These are phyloP conservation scores for Colletotrichum abscissum DNA, from an alignment of 2,329 filamentous ascomycete genomes.

Conservation along the genomic window DNA sequence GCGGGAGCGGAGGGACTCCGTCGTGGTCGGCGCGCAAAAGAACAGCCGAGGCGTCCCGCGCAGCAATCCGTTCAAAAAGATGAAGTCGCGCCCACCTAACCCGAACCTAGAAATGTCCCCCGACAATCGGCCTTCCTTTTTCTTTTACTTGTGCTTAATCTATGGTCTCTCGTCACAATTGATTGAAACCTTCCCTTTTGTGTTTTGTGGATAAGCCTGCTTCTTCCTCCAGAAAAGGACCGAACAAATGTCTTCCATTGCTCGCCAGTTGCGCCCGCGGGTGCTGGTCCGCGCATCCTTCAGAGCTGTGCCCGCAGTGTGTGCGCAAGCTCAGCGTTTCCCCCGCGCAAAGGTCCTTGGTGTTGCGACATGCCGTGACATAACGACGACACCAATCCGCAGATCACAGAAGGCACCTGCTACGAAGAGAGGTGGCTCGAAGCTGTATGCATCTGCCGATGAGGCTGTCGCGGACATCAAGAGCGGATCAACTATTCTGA, in stretches of 20 bases:
- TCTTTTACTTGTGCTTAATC: not conserved
- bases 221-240: too few relatives aligned
- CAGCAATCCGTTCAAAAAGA: constrained; percentile 27
- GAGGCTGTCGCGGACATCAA: constrained; percentile 77
- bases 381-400: constrained; percentile 8
- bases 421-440: constrained; percentile 51
- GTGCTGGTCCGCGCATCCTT: constrained; percentile 24
- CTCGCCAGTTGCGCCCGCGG: constrained; percentile 30
- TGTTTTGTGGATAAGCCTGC: not conserved
- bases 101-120: constrained; percentile 18
- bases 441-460: constrained; percentile 67
- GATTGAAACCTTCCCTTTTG: not conserved
- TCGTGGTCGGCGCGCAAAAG: constrained; percentile 23
- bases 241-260: constrained; percentile 19
- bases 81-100: constrained; percentile 32
- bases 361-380: constrained; percentile 18
- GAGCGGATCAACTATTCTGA: constrained; percentile 77
- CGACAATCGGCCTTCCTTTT: constrained; percentile 20
- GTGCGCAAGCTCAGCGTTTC: constrained; percentile 28
- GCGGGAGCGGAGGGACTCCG: too few relatives aligned
- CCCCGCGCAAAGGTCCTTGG: constrained; percentile 21
- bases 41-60: constrained; percentile 20
- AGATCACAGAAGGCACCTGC: constrained; percentile 27
- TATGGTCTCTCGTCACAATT: not conserved
- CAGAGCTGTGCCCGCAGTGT: constrained; percentile 5